These are phyloP conservation scores for Exophiala xenobiotica DNA, from an alignment of 2,329 filamentous ascomycete species.

Conservation along the genomic window DNA sequence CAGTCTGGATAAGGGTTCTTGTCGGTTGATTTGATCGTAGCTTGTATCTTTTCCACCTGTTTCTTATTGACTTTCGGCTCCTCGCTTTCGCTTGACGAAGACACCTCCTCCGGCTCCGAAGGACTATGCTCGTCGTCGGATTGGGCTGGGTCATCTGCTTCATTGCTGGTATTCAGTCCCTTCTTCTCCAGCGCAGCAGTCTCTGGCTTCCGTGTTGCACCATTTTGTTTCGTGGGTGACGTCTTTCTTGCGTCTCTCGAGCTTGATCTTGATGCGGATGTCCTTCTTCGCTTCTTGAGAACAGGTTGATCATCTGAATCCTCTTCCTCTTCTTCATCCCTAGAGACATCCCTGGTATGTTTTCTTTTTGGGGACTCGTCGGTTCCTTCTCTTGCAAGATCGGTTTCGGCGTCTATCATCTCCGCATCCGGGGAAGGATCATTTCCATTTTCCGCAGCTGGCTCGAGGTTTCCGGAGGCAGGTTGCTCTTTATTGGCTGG, in stretches of 20 bases:
- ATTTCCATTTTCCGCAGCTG: slow-evolving; percentile 12
- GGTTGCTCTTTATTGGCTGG: slow-evolving; percentile 34
- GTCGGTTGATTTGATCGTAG: slow-evolving; percentile 64
- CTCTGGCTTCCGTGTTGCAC: slow-evolving; percentile 24
- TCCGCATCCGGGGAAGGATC: slow-evolving; percentile 31
- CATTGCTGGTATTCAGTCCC: slow-evolving; percentile 31
- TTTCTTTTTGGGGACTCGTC: slow-evolving; percentile 35
- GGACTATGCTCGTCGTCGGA: slow-evolving; percentile 49
- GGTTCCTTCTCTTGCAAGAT: slow-evolving; percentile 19
- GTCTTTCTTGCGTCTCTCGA: slow-evolving; percentile 20
- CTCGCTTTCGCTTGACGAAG: slow-evolving; percentile 54
- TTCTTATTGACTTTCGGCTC: slow-evolving; percentile 72
- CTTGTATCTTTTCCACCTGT: slow-evolving; percentile 76
- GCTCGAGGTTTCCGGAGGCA: slow-evolving; percentile 21
- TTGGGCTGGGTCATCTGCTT: slow-evolving; percentile 35
- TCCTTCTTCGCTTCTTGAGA: slow-evolving; percentile 52
- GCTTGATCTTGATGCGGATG: slow-evolving; percentile 36
- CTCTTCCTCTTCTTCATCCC: slow-evolving; percentile 45
- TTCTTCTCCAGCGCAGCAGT: slow-evolving; percentile 26
- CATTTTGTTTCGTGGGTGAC: slow-evolving; percentile 29
- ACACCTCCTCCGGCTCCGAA: slow-evolving; percentile 36
- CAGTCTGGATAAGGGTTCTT: slow-evolving; percentile 94
- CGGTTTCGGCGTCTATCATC: slow-evolving; percentile 30
- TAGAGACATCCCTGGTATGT: slow-evolving; percentile 40
- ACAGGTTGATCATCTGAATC: slow-evolving; percentile 60